These are phyloP conservation scores for Dactylellina cionopaga DNA, from an alignment of 2,329 filamentous ascomycete genomes.

Conservation along the genomic window DNA sequence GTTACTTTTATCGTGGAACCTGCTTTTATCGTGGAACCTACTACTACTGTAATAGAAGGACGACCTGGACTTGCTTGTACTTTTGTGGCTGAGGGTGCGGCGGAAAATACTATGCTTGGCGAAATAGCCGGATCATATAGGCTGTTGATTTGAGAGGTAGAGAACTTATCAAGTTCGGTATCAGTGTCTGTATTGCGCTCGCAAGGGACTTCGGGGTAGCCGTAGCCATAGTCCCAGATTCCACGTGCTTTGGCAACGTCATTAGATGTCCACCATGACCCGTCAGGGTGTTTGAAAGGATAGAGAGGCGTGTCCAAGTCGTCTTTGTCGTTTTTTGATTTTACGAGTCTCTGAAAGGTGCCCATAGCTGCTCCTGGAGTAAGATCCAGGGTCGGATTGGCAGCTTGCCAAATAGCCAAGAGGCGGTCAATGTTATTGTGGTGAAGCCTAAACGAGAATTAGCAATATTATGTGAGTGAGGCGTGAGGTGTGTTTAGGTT, in stretches of 20 bases:
- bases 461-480: constrained; percentile 2
- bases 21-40: neutral
- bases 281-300: constrained; percentile 52
- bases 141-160: constrained; percentile 44
- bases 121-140: constrained; percentile 25
- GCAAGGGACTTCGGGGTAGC: constrained; percentile 54
- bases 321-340: constrained; percentile 20
- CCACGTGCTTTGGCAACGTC: constrained; percentile 42
- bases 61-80: no score
- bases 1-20: neutral
- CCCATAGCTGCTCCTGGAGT: constrained; percentile 17
- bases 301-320: constrained; percentile 53
- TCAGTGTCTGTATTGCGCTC: neutral
- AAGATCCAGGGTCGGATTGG: constrained; percentile 49
- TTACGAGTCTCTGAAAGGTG: constrained; percentile 46
- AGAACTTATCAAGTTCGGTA: constrained; percentile 36
- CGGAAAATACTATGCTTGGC: neutral
- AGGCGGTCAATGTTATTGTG: constrained; percentile 56
- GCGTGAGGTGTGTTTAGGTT: no score
- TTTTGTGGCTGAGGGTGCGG: neutral
- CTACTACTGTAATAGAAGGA: neutral
- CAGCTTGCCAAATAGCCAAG: constrained; percentile 56
- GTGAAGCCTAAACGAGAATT: constrained; percentile 33
- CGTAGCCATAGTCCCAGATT: constrained; percentile 53
- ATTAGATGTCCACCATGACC: constrained; percentile 49